Conservation (phyloP, 164 flowering plant species). For the Paratinospora sagittata region DNA sequence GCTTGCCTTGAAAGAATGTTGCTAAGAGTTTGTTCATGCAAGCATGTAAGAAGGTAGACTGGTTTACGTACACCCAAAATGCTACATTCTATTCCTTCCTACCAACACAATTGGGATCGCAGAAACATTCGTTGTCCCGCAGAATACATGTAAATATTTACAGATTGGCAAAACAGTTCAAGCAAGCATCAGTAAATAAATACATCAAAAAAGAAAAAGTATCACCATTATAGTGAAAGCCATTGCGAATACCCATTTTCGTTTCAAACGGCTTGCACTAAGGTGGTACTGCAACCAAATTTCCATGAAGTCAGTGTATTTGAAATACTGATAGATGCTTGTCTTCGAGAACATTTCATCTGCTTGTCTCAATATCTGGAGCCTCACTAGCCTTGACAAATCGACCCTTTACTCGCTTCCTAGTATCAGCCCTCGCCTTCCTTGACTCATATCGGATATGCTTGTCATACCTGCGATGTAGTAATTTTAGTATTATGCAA, state of each 20-base stretch:
- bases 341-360: conserved; percentile 7
- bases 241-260: background rate
- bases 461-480: conserved; percentile 64
- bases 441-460: conserved; percentile 91
- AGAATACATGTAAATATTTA: conserved; percentile 1
- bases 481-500: background rate
- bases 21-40: no score
- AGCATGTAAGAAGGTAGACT: no score
- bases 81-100: no score
- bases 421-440: conserved; percentile 91
- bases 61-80: no score
- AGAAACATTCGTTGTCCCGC: no score
- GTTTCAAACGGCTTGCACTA: background rate
- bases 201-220: background rate
- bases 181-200: background rate
- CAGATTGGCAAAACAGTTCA: background rate
- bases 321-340: background rate
- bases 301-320: conserved; percentile 6
- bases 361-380: conserved; percentile 25
- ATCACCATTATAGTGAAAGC: background rate
- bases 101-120: no score
- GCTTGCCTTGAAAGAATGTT: no score
- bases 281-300: background rate
- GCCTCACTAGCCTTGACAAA: conserved; percentile 77
- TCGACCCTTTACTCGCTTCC: conserved; percentile 90